Evolutionary conservation across 164 flowering plant species (phyloP).

Genomic region (Protea cynaroides): DNA sequence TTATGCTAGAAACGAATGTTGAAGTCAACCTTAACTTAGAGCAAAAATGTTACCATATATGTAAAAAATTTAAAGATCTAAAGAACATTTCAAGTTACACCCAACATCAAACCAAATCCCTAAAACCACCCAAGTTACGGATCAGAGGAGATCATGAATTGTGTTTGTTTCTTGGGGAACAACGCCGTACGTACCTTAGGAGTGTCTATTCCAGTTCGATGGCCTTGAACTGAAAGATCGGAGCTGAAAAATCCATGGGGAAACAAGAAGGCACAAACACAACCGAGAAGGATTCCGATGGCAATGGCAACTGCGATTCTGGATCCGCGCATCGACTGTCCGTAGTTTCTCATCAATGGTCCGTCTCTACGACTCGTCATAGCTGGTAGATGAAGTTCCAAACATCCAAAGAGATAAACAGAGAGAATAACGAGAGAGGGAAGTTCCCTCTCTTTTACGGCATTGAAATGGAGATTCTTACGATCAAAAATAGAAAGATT

Average conservation of each 20-base stretch:
- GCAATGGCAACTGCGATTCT: constrained; percentile 51
- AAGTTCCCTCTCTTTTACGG: not conserved
- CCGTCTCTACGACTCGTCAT: constrained; percentile 70
- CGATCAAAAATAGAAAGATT: too few species aligned
- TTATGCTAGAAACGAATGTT: not conserved
- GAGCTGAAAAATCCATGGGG: constrained; percentile 63
- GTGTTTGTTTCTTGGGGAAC: not conserved
- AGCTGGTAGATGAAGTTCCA: not conserved
- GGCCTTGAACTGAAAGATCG: constrained; percentile 14
- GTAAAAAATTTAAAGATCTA: not conserved
- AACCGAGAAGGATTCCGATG: constrained; percentile 66
- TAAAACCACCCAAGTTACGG: not conserved
- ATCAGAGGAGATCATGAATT: not conserved
- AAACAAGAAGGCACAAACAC: constrained; percentile 57
- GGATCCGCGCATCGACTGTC: constrained; percentile 41
- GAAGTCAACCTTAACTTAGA: not conserved
- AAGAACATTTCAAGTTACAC: not conserved
- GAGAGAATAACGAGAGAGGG: not conserved
- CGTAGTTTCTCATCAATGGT: constrained; percentile 34
- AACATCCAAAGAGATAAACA: not conserved
- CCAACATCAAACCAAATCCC: not conserved
- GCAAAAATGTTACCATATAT: not conserved
- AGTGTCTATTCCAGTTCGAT: constrained; percentile 20
- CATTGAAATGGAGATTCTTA: not conserved
- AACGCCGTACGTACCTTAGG: constrained; percentile 29